Evolutionary conservation across 371 early-diverging fungal species (phyloP), one percentile per base, ranked within the genome.

Genomic region (Mortierella sp.): DNA sequence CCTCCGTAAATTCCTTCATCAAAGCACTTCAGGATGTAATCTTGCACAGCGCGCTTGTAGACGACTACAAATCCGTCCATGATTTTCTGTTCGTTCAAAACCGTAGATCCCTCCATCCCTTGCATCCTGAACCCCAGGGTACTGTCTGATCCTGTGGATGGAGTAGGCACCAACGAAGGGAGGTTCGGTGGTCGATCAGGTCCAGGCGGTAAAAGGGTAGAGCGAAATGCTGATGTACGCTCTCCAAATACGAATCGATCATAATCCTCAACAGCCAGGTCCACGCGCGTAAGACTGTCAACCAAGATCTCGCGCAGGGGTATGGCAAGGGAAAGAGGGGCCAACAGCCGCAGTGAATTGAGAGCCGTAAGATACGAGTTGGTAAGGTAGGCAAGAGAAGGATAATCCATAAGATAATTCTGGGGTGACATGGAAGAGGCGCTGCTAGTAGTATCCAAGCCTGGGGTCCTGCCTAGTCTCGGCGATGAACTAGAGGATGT

Each of bases 281-380:
- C 86, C 5, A 83, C 76, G 8, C 65, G 63, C 33, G 63, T 59
- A 53, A 85, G 36, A 58, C 69, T 78, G 16, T 78, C 72, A 3
- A 69, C 67, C 58, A 84, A 33, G 19, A 79, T 74, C 41, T 62
- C 61, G 24, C 84, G 74, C 36, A 83, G 55, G 7, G 79, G 74
- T 24, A 78, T 65, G 41, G 79, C 80, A 15, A 86, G 43, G 16
- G 86, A 77, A 36, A 89, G 67, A 0, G 91, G 90, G 0, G 93
- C 92, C 28, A 92, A 63, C 13, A 92, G 82, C 8, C 95, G 89
- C 6, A 94, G 85, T 9, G 92, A 86, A 69, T 94, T 94, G 63
- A 91, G 89, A 0, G 89, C 85, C 2, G 90, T 74, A 41, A 91
- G 86, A 45, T 92, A 89, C 9, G 86, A 84, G 74, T 94, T 94